A percentile compares a stretch with the other conserved stretches of the same genome.
Conservation (phyloP, 257 asterid species). For the Lithospermum erythrorhizon region DNA sequence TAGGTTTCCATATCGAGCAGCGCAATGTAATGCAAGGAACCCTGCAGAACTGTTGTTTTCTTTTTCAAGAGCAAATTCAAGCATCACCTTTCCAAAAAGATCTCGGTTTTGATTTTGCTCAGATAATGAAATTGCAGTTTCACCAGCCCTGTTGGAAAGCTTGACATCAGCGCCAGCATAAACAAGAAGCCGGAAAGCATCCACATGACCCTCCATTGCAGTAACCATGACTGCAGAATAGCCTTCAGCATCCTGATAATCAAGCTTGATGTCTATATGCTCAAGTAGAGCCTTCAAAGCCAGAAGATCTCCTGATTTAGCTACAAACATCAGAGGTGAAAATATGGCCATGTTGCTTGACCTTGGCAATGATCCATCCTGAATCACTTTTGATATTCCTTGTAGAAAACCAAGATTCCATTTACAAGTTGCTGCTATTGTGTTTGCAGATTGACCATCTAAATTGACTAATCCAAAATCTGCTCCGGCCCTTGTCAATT, state of each 20-base stretch:
- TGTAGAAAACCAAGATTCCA: conserved; percentile 49
- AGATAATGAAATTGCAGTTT: conserved; percentile 49
- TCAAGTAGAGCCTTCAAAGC: conserved; percentile 42
- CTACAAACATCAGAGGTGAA: conserved; percentile 53
- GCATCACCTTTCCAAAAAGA: conserved; percentile 61
- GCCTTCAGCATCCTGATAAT: conserved; percentile 55
- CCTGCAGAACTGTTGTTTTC: conserved; percentile 50
- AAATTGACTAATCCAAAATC: conserved; percentile 52
- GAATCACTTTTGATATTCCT: conserved; percentile 38
- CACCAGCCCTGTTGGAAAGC: conserved; percentile 47
- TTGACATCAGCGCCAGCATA: conserved; percentile 69
- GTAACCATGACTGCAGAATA: conserved; percentile 75
- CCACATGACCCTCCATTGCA: conserved; percentile 62
- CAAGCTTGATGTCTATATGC: conserved; percentile 28
- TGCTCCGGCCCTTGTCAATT: conserved; percentile 55
- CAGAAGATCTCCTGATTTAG: conserved; percentile 50
- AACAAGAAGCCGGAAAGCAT: conserved; percentile 62
- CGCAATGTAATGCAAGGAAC: conserved; percentile 62
- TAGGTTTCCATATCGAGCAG: conserved; percentile 57
- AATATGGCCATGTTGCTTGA: conserved; percentile 41
- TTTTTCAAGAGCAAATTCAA: conserved; percentile 67
- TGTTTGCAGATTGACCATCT: conserved; percentile 38
- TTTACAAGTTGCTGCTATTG: conserved; percentile 31
- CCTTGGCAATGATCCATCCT: conserved; percentile 32
- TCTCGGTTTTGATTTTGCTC: conserved; percentile 37